These are phyloP conservation scores for Neocucurbitaria cava DNA, from an alignment of 2,329 filamentous ascomycete species.

Conservation along the genomic window DNA sequence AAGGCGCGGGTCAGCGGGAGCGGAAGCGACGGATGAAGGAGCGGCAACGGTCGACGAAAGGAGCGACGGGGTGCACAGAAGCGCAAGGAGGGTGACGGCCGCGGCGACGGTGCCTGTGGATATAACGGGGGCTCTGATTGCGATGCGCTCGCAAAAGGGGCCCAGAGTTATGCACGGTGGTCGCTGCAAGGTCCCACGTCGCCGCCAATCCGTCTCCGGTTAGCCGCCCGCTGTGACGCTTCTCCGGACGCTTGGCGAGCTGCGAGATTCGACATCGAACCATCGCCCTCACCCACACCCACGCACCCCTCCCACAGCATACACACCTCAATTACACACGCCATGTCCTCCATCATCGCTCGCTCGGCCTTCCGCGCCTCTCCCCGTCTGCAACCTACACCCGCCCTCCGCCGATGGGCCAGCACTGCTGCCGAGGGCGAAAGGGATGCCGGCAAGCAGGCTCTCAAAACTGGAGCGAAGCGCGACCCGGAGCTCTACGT, in stretches of 20 bases:
- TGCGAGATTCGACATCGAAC: constrained; percentile 27
- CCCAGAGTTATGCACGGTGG: constrained; percentile 18
- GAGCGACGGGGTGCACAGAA: constrained; percentile 21
- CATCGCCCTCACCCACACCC: constrained; percentile 16
- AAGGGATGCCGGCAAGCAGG: constrained; percentile 54
- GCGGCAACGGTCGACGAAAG: constrained; percentile 2
- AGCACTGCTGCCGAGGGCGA: constrained; percentile 53
- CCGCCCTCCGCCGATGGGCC: constrained; percentile 43
- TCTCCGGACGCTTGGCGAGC: constrained; percentile 21
- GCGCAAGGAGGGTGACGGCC: constrained; percentile 22
- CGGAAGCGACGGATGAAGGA: not conserved
- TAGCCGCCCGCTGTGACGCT: constrained; percentile 20
- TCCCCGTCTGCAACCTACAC: constrained; percentile 52
- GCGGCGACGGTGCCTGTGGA: constrained; percentile 12
- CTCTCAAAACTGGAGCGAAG: constrained; percentile 69
- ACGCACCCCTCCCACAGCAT: constrained; percentile 22
- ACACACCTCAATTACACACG: constrained; percentile 31
- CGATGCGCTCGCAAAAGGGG: constrained; percentile 20
- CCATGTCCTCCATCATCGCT: constrained; percentile 56
- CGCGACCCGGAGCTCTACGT: constrained; percentile 79
- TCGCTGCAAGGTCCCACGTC: constrained; percentile 18
- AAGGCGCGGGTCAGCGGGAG: constrained; percentile 12
- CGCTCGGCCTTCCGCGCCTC: constrained; percentile 56
- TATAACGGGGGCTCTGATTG: constrained; percentile 5
- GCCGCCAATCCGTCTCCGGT: constrained; percentile 14